phyloP scores from a whole-genome alignment of 768 basidiomycete species.

The Lentinula sp. region DNA sequence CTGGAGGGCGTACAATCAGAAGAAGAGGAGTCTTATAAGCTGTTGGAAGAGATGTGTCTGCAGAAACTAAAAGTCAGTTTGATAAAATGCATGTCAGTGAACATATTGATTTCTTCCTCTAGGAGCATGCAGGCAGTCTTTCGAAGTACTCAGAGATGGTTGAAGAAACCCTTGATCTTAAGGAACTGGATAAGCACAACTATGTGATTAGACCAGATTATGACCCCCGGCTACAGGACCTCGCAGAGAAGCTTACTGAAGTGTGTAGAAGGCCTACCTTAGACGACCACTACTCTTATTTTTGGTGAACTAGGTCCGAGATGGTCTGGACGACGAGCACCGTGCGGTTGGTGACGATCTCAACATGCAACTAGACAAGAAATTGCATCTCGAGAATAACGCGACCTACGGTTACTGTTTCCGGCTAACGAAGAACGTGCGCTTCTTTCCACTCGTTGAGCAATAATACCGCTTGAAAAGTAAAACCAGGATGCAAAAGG shows the following conservation, averaged over 20 bases:
- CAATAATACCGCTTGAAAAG: background rate
- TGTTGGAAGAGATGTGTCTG: slow-evolving; percentile 69
- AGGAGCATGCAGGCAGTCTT: slow-evolving; percentile 63
- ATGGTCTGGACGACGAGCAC: slow-evolving; percentile 83
- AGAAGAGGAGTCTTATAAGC: slow-evolving; percentile 34
- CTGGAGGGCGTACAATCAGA: slow-evolving; percentile 46
- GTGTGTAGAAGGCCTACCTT: slow-evolving; percentile 20
- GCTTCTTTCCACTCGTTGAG: background rate
- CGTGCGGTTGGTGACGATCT: slow-evolving; percentile 60
- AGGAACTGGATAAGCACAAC: slow-evolving; percentile 78
- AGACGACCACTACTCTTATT: background rate
- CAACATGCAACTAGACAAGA: slow-evolving; percentile 84
- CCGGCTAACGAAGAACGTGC: slow-evolving; percentile 83
- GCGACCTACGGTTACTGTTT: slow-evolving; percentile 89
- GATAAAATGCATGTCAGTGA: background rate
- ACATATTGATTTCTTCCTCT: background rate
- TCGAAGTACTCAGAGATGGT: slow-evolving; percentile 90
- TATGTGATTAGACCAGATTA: slow-evolving; percentile 93
- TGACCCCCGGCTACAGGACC: slow-evolving; percentile 63
- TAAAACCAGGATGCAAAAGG: slow-evolving; percentile 67
- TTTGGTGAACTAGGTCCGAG: slow-evolving; percentile 44
- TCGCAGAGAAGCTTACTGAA: slow-evolving; percentile 62
- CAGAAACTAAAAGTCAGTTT: slow-evolving; percentile 48
- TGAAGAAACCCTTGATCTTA: slow-evolving; percentile 90
- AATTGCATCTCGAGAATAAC: slow-evolving; percentile 92